Conservation (phyloP, 768 basidiomycete genomes). For the Lentinula guzmanii region DNA sequence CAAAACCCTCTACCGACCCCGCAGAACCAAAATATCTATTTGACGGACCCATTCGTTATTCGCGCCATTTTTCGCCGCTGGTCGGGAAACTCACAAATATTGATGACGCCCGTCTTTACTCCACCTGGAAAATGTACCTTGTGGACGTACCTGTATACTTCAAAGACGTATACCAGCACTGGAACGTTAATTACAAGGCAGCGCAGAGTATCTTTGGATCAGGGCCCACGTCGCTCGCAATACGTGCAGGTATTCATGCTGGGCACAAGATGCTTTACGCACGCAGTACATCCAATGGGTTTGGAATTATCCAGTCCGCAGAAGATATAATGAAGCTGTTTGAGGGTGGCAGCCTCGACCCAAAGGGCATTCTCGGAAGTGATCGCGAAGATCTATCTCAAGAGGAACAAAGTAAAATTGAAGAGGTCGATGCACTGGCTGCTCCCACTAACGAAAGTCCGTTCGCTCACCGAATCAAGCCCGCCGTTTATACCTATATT, state of each 20-base stretch:
- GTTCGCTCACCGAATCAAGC: conserved; percentile 52
- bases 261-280: conserved; percentile 74
- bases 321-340: conserved; percentile 47
- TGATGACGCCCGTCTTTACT: conserved; percentile 59
- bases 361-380: neutral
- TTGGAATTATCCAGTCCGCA: conserved; percentile 49
- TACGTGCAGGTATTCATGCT: conserved; percentile 65
- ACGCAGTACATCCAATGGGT: conserved; percentile 53
- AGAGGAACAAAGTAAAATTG: neutral
- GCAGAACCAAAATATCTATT: conserved; percentile 55
- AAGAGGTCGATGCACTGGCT: neutral
- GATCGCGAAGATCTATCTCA: neutral
- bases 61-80: conserved; percentile 65
- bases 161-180: conserved; percentile 51
- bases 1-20: conserved; percentile 35
- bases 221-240: conserved; percentile 53
- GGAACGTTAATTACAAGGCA: conserved; percentile 63
- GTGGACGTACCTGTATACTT: conserved; percentile 56
- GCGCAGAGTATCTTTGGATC: conserved; percentile 64
- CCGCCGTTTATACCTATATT: conserved; percentile 82
- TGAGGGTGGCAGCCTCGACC: neutral
- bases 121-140: conserved; percentile 76
- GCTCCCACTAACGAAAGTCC: conserved; percentile 4
- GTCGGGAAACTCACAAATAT: conserved; percentile 59
- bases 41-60: conserved; percentile 68